Conservation (phyloP, 164 flowering plant genomes). For the Hamamelis virginiana region DNA sequence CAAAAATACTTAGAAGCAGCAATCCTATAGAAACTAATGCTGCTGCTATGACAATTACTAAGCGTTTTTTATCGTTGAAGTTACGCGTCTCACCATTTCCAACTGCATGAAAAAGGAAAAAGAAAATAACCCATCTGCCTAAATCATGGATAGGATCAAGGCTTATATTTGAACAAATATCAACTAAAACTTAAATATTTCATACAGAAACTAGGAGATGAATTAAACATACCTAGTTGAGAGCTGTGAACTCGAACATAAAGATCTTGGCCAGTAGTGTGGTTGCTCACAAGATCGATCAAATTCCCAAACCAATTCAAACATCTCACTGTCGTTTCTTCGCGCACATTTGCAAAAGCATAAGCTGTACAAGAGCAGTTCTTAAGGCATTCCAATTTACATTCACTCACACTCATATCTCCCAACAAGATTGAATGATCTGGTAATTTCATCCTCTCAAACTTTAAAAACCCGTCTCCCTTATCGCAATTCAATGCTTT, state of each 20-base stretch:
- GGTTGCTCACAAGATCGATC: not conserved
- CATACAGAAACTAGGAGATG: too few relatives aligned
- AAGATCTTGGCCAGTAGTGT: not conserved
- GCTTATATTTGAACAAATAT: too few relatives aligned
- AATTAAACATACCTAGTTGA: slow-evolving; percentile 1
- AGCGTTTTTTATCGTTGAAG: too few relatives aligned
- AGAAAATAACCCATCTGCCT: not conserved
- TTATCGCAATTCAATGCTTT: not conserved
- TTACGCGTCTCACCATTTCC: not conserved
- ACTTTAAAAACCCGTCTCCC: slow-evolving; percentile 4
- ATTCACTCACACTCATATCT: not conserved
- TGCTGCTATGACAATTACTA: too few relatives aligned
- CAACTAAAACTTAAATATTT: too few relatives aligned
- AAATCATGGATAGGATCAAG: not conserved
- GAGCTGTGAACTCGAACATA: not conserved
- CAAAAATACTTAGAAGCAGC: too few relatives aligned
- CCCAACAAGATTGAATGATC: not conserved
- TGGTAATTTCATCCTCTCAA: not conserved
- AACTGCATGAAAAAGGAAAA: slow-evolving; percentile 2
- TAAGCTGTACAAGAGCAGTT: slow-evolving; percentile 12
- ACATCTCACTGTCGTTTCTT: not conserved
- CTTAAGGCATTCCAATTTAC: slow-evolving; percentile 4
- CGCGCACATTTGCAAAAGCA: not conserved
- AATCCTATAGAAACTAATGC: too few relatives aligned
- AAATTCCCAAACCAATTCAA: slow-evolving; percentile 7